Base-by-base conservation (phyloP, 768 basidiomycete genomes). In the Amanita rimosa region DNA sequence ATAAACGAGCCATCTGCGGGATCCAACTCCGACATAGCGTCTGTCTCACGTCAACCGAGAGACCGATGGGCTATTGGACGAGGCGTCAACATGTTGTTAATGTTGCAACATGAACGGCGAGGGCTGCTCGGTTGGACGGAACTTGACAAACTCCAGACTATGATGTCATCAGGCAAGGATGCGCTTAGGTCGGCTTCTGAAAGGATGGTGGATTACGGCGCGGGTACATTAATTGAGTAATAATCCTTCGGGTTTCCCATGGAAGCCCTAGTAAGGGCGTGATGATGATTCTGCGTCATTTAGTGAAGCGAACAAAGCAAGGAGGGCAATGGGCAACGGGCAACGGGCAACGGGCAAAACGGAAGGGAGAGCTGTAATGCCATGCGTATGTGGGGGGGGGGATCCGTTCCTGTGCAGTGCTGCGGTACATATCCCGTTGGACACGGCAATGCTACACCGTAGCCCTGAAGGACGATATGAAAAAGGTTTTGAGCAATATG, bases 181-280 rank as follows among this genome's bases (percentile, higher is more conserved):
- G 17, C 35, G 34, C 38, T 46, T n/a, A n/a, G 22, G 35, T 35
- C 33, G 34, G 24, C 27, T 24, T 13, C 24, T 46, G 22, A 11
- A 22, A 31, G 17, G 10, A 19, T n/a, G 11, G 33, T 35, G 36
- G 5, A 37, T 37, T 35, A 34, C 45, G 45, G 35, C 33, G 45
- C 34, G 31, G 19, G 27, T 21, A 24, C 14, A 24, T 34, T 24
- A 24, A 16, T 27, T 46, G 17, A 26, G 45, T 37, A 10, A 46
- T 46, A 35, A 38, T n/a, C 34, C 16, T 35, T 35, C 24, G 17
- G 21, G 19, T 37, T 46, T 46, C 45, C 45, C 45, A 46, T 46
- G 45, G 7, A 24, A 35, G 45, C 45, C n/a, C 45, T 24, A 36
- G 24, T 13, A 24, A 36, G 14, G 5, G 13, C 24, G 33, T 16